Evolutionary conservation across 2,329 filamentous ascomycete genomes (phyloP), one percentile per base, ranked within the genome.

Genomic region (Microdochium trichocladiopsis): DNA sequence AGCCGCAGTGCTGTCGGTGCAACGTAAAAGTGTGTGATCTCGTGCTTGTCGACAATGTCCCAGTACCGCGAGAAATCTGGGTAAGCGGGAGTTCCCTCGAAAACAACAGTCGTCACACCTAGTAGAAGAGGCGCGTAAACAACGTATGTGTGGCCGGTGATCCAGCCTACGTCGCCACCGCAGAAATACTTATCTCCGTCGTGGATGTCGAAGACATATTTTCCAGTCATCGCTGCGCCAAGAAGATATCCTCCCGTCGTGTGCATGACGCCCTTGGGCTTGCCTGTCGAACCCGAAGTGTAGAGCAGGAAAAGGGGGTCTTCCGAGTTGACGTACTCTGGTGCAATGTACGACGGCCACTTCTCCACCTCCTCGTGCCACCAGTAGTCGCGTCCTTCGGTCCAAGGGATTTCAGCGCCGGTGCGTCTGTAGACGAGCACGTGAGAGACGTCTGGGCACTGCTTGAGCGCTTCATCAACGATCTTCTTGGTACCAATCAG

Each of bases 321-420:
- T 72, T 99, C 94, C 1, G 94, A 88, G 77, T 82, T 90, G 81
- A 99, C 87, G 58, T 84, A 73, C 77, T 95, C 92, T 11, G 93
- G 92, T 25, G 93, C 78, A 66, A 95, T 86, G 78, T 97, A 97
- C 63, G 84, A 80, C 57, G 94, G 94, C 83, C 90, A 97, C 77
- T 96, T 97, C 69, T 95, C 90, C 52, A 93, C 86, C 80, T 97
- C 93, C 76, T 97, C 94, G 72, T 97, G 91, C 94, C 94, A 99
- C 94, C 94, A 99, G 66, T 83, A 80, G 72, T 99, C 94, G 64
- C 94, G 86, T 59, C 90, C 91, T 60, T 83, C 73, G 50, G 90
- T 95, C 88, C 88, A 93, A 58, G 93, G 92, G 21, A 97, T 86
- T 51, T 96, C 91, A 49, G 91, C 86, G 50, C 93, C 93, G 36